phyloP scores from a whole-genome alignment of 768 basidiomycete species.

The Trametes gibbosa region DNA sequence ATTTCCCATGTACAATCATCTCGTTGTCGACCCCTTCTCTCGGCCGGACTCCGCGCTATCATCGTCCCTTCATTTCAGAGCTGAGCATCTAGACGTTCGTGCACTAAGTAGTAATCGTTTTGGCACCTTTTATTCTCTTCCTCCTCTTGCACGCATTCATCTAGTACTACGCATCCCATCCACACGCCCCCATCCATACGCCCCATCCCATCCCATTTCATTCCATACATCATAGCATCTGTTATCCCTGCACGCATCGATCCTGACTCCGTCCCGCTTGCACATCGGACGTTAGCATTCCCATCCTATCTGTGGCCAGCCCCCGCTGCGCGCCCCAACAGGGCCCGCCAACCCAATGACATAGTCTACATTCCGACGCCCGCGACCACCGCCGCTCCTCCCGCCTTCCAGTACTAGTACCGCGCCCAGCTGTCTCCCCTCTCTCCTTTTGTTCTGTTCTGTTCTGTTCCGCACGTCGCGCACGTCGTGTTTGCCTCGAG shows the following conservation, averaged over 20 bases:
- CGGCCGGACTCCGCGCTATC: neutral
- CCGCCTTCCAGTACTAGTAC: no score
- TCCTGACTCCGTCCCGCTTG: neutral
- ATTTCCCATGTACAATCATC: neutral
- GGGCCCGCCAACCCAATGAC: no score
- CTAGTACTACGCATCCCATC: slow-evolving; percentile 1
- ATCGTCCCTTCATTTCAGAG: neutral
- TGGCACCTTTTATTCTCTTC: neutral
- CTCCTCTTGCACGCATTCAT: no score
- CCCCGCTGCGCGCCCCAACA: no score
- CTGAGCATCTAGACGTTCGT: slow-evolving; percentile 4
- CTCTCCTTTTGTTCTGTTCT: neutral
- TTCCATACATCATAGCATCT: neutral
- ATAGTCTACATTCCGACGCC: no score
- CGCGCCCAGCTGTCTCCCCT: neutral
- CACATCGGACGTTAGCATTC: no score
- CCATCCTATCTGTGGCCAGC: no score
- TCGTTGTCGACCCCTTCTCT: neutral
- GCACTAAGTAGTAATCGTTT: neutral
- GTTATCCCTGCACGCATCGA: neutral
- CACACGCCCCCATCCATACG: neutral
- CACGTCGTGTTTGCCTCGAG: neutral
- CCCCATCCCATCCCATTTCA: neutral
- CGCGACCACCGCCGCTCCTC: no score
- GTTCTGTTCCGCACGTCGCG: neutral